Evolutionary conservation across 1,139 yeast species (phyloP), one percentile per base, ranked within the genome.

Genomic region (Eremothecium coryli): DNA sequence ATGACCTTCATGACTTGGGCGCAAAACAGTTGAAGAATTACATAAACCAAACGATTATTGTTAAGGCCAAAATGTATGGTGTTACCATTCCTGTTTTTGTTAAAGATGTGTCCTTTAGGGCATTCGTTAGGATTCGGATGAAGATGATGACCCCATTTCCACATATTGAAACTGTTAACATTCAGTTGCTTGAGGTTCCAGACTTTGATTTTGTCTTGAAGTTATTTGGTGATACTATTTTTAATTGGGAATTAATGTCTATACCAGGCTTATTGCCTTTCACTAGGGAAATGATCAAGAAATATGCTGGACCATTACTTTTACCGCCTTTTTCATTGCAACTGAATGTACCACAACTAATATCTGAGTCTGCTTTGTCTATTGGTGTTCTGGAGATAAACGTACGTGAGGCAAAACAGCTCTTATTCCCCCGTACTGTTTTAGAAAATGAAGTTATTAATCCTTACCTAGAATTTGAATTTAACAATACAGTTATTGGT

Each of bases 121-220:
- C 82, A 6, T 64, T 73, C 43, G 72, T 80, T 37, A 74, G 96
- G 58, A 72, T 90, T 36, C 72, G 96, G 52, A 60, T 90, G 56
- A 81, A 90, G 66, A 76, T 90, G 78, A 88, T 84, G 80, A 60
- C 85, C 2, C 70, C 85, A 4, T 86, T 82, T 61, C 98, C 98
- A 4, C 97, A 90, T 59, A 66, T 90, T 43, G 93, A 90, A 58
- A 86, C 95, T 2, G 76, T 86, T 14, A 90, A 82, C 53, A 73
- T 88, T 22, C 77, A 94, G 15, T 65, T 90, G 48, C 63, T 86
- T 58, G 90, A 84, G 41, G 78, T 93, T 24, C 96, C 97, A 13
- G 70, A 76, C 44, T 75, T 86, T 57, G 98, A 90, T 58, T 90
- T 86, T 56, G 72, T 74, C 38, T 68, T 82, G 32, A 78, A 71